A percentile compares a stretch with the other conserved stretches of the same genome.
Conservation (phyloP, 1,284 basidiomycete genomes). For the Ceraceosorus guamensis region DNA sequence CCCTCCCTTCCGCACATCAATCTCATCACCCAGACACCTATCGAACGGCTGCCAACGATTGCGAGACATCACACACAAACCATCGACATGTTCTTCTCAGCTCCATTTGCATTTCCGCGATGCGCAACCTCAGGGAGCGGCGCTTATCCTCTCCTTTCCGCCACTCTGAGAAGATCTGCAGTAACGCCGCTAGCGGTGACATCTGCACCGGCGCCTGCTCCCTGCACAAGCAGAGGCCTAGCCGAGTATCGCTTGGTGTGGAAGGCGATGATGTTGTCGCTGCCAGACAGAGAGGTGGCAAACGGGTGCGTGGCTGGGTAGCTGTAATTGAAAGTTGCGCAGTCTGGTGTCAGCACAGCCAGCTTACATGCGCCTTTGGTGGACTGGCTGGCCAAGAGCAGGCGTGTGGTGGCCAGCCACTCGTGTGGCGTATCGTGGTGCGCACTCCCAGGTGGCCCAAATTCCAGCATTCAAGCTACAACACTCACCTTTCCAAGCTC, state of each 20-base stretch:
- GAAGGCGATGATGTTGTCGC: constrained; percentile 97
- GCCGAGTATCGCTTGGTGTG: constrained; percentile 71
- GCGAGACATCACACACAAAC: too few relatives aligned
- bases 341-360: too few relatives aligned
- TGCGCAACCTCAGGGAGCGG: too few relatives aligned
- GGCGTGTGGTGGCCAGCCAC: too few relatives aligned
- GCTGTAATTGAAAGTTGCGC: constrained; percentile 50
- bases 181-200: constrained; percentile 98
- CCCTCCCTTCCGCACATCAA: too few relatives aligned
- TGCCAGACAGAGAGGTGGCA: constrained; percentile 86
- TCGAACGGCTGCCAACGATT: too few relatives aligned
- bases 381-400: too few relatives aligned
- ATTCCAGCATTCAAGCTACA: not conserved
- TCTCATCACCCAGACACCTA: too few relatives aligned
- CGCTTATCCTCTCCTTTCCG: constrained; percentile 38
- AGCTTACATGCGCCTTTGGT: too few relatives aligned
- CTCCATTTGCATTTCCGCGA: too few relatives aligned
- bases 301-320: constrained; percentile 86
- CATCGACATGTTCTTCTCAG: too few relatives aligned
- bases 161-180: constrained; percentile 58
- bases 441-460: not conserved
- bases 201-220: constrained; percentile 88
- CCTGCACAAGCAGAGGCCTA: constrained; percentile 75
- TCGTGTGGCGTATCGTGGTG: too few relatives aligned
- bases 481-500: constrained; percentile 68